Evolutionary conservation across 2,329 filamentous ascomycete species (phyloP).

Genomic region (Ceratocystis diversiconidia): DNA sequence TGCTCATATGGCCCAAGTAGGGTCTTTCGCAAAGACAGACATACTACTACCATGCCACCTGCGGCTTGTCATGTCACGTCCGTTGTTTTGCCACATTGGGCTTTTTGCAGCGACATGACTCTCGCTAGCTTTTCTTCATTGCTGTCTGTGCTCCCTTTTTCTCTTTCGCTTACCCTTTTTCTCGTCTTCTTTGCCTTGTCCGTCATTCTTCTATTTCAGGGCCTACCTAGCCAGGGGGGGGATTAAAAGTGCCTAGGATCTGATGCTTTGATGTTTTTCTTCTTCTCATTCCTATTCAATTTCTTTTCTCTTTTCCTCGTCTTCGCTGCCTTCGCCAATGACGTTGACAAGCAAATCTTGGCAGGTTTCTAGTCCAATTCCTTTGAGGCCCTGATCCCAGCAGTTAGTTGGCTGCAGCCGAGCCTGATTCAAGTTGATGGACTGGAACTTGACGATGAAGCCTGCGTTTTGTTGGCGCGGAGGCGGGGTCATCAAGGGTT

Average conservation of each 20-base stretch:
- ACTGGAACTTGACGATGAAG: neutral
- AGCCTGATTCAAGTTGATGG: neutral
- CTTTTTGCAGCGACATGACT: constrained; percentile 8
- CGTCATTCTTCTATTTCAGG: neutral
- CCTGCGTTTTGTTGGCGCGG: neutral
- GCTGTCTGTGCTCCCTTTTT: neutral
- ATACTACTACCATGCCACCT: neutral
- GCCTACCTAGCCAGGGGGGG: neutral
- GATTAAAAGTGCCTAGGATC: neutral
- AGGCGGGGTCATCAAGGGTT: neutral
- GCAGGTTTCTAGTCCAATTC: neutral
- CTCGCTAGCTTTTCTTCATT: neutral
- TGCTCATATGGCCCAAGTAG: neutral
- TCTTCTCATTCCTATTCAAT: neutral
- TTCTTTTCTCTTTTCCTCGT: neutral
- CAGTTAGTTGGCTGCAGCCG: neutral
- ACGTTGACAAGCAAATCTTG: constrained; percentile 2
- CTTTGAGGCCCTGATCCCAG: constrained; percentile 4
- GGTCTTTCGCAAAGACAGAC: neutral
- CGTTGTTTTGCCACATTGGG: constrained; percentile 14
- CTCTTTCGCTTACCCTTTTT: neutral
- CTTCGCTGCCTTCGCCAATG: neutral
- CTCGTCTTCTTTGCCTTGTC: neutral
- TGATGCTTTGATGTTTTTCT: constrained; percentile 6
- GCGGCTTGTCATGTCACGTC: neutral